phyloP scores from a whole-genome alignment of 305 asterid species.

The Fraxinus baroniana region DNA sequence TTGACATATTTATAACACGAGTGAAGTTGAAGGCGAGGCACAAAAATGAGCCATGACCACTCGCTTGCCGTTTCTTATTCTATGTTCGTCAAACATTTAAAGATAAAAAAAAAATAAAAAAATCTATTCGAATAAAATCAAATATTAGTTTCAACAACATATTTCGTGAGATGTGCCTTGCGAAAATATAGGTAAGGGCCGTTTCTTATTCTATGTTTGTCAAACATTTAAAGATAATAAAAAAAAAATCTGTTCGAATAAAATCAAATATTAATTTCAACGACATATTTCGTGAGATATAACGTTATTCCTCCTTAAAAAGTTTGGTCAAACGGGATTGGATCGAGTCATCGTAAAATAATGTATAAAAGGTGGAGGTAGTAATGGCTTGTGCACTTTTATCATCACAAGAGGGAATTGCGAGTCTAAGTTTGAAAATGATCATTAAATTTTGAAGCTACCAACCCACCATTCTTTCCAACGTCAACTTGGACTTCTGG shows the following conservation, averaged over 20 bases:
- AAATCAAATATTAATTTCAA: too few relatives aligned
- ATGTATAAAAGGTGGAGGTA: not conserved
- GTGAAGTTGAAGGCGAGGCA: not conserved
- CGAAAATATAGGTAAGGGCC: too few relatives aligned
- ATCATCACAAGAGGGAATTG: not conserved
- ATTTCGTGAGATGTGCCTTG: not conserved
- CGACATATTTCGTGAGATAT: too few relatives aligned
- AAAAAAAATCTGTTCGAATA: too few relatives aligned
- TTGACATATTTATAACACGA: not conserved
- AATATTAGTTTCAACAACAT: too few relatives aligned
- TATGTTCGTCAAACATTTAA: not conserved
- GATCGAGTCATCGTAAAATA: not conserved
- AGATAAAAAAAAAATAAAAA: too few relatives aligned
- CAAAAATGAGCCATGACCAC: not conserved
- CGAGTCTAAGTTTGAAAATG: not conserved
- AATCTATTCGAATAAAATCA: too few relatives aligned
- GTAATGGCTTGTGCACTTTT: not conserved
- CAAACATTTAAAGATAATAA: not conserved
- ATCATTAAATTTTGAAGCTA: not conserved
- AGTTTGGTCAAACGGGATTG: not conserved
- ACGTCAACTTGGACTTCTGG: not conserved
- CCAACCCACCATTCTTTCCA: not conserved
- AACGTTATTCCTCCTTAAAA: too few relatives aligned
- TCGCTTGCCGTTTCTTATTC: not conserved
- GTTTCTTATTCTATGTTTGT: not conserved